Percentiles rank a stretch among this genome's conserved stretches.
Conservation (phyloP, 140 eudicot species). For the Flaveria floridana region DNA sequence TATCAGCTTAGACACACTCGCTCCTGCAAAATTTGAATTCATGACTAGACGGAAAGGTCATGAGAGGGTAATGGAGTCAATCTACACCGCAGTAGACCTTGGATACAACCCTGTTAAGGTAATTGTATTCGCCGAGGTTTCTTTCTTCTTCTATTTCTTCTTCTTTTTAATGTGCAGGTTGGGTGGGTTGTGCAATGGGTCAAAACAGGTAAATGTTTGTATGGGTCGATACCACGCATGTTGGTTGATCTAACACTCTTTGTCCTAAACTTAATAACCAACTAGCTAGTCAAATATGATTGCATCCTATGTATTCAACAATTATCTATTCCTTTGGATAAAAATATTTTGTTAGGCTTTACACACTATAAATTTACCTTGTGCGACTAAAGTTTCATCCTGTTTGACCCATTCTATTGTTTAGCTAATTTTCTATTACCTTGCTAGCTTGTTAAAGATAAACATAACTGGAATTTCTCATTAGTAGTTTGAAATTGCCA, state of each 20-base stretch:
- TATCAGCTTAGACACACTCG: constrained; percentile 83
- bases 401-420: not conserved
- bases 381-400: not conserved
- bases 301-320: not conserved
- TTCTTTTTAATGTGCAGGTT: not conserved
- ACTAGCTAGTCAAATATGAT: not conserved
- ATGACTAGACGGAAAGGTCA: constrained; percentile 96
- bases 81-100: constrained; percentile 64
- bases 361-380: not conserved
- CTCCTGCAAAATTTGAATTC: constrained; percentile 88
- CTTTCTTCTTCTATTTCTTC: not conserved
- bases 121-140: constrained; percentile 9
- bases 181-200: not conserved
- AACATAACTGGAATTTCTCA: not conserved
- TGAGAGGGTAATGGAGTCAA: constrained; percentile 80
- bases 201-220: not conserved
- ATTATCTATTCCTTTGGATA: not conserved
- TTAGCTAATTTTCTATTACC: not conserved
- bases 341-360: constrained; percentile 3
- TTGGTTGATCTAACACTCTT: not conserved
- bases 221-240: not conserved
- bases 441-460: not conserved
- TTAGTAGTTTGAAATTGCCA: not conserved
- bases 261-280: not conserved
- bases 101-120: constrained; percentile 95